Percentiles rank a stretch among this genome's conserved stretches.
Conservation (phyloP, 2,329 filamentous ascomycete genomes). For the Tolypocladium cylindrosporum region DNA sequence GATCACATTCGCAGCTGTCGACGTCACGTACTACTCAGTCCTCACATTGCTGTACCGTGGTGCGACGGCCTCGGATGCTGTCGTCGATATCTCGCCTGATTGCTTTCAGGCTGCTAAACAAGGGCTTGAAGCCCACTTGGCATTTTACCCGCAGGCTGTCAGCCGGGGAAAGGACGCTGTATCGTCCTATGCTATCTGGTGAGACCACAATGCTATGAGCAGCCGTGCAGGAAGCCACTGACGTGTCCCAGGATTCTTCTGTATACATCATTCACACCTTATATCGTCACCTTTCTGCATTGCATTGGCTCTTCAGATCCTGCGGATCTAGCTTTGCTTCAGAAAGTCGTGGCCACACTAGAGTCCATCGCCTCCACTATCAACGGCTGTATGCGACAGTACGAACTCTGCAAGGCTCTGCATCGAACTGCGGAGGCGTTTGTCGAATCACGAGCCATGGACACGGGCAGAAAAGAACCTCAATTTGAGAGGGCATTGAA, state of each 20-base stretch:
- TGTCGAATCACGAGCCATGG: not conserved
- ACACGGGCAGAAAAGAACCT: not conserved
- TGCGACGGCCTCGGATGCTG: slow-evolving; percentile 5
- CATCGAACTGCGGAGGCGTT: not conserved
- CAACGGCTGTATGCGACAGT: not conserved
- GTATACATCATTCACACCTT: slow-evolving; percentile 12
- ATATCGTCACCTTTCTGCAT: slow-evolving; percentile 11
- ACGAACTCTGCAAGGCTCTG: not conserved
- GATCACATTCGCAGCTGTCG: slow-evolving; percentile 6
- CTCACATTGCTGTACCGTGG: slow-evolving; percentile 9
- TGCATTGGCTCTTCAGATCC: slow-evolving; percentile 6
- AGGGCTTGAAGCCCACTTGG: slow-evolving; percentile 7
- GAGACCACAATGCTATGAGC: not conserved
- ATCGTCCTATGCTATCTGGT: slow-evolving; percentile 11
- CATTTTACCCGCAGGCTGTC: slow-evolving; percentile 5
- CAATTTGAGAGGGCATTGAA: not conserved
- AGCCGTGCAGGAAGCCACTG: not conserved
- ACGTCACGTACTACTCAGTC: slow-evolving; percentile 11
- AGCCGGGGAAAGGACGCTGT: slow-evolving; percentile 5
- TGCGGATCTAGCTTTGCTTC: slow-evolving; percentile 4
- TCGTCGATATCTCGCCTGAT: slow-evolving; percentile 6
- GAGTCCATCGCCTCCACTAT: not conserved
- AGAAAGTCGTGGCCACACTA: not conserved
- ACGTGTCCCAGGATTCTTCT: slow-evolving; percentile 8
- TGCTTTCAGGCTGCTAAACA: slow-evolving; percentile 9